These are phyloP conservation scores for Neurospora sp. DNA, from an alignment of 495 filamentous ascomycete species.

Conservation along the genomic window DNA sequence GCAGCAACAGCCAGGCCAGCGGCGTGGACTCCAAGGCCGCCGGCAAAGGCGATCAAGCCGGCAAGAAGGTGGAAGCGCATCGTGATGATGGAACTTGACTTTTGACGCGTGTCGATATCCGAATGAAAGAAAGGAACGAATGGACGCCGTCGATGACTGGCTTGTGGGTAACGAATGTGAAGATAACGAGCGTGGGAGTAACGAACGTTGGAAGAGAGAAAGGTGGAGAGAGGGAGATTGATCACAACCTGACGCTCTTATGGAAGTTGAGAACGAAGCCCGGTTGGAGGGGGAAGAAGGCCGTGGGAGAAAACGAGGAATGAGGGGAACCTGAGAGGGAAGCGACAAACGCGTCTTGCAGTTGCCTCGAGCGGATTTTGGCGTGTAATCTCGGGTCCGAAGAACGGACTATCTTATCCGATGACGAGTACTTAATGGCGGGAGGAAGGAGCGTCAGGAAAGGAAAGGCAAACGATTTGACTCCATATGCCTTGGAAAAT, in stretches of 20 bases:
- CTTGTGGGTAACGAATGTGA: not conserved
- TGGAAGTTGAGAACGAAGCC: not conserved
- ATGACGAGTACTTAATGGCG: not conserved
- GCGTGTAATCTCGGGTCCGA: not conserved
- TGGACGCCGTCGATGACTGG: not conserved
- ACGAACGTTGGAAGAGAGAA: not conserved
- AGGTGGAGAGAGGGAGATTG: not conserved
- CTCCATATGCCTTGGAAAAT: not conserved
- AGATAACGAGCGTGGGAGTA: not conserved
- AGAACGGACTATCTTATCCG: not conserved
- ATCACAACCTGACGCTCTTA: not conserved
- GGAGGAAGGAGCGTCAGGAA: not conserved
- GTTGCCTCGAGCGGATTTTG: not conserved
- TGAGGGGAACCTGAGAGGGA: not conserved
- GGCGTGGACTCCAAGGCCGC: not conserved
- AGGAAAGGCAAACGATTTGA: not conserved
- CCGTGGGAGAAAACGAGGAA: not conserved
- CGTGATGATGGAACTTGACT: not conserved
- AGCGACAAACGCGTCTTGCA: not conserved
- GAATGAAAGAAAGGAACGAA: not conserved
- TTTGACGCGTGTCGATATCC: not conserved
- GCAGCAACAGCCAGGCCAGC: not conserved
- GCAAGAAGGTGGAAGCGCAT: not conserved
- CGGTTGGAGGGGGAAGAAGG: not conserved
- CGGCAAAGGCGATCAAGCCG: not conserved